These are phyloP conservation scores for Aspergillus bertholletiae DNA, from an alignment of 495 filamentous ascomycete genomes.

Conservation along the genomic window DNA sequence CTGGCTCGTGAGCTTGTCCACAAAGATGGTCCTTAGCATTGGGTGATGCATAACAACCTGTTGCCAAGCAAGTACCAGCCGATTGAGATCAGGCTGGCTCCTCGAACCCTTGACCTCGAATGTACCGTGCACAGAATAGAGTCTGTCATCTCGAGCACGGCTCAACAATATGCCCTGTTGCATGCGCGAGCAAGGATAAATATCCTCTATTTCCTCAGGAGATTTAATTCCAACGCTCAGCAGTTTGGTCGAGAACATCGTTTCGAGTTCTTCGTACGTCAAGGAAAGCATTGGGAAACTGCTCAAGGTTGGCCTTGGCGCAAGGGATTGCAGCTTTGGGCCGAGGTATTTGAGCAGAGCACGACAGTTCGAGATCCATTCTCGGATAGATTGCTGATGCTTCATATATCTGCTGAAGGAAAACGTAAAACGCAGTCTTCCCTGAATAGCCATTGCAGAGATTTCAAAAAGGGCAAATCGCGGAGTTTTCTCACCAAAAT, in stretches of 20 bases:
- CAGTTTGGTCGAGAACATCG: slow-evolving; percentile 40
- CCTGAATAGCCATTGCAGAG: slow-evolving; percentile 55
- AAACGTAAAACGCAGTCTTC: slow-evolving; percentile 60
- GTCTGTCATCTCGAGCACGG: slow-evolving; percentile 50
- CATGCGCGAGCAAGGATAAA: slow-evolving; percentile 64
- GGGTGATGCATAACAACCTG: slow-evolving; percentile 46
- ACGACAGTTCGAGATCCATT: slow-evolving; percentile 59
- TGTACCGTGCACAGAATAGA: slow-evolving; percentile 59
- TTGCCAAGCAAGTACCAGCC: slow-evolving; percentile 45
- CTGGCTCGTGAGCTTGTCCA: slow-evolving; percentile 40
- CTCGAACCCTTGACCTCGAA: slow-evolving; percentile 49
- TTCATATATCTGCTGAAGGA: slow-evolving; percentile 58
- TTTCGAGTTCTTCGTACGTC: slow-evolving; percentile 53
- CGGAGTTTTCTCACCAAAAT: slow-evolving; percentile 52
- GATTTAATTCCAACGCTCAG: slow-evolving; percentile 44
- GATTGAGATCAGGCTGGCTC: slow-evolving; percentile 28
- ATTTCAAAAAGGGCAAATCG: slow-evolving; percentile 67
- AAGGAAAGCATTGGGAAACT: slow-evolving; percentile 62
- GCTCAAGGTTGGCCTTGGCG: slow-evolving; percentile 53
- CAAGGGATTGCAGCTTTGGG: slow-evolving; percentile 43
- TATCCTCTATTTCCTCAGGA: slow-evolving; percentile 50
- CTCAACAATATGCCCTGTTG: slow-evolving; percentile 66
- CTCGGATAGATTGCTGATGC: slow-evolving; percentile 52
- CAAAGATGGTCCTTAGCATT: slow-evolving; percentile 51
- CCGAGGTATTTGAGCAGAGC: slow-evolving; percentile 50